Evolutionary conservation across 306 rosid genomes (phyloP).

Genomic region (Aeschynomene evenia): DNA sequence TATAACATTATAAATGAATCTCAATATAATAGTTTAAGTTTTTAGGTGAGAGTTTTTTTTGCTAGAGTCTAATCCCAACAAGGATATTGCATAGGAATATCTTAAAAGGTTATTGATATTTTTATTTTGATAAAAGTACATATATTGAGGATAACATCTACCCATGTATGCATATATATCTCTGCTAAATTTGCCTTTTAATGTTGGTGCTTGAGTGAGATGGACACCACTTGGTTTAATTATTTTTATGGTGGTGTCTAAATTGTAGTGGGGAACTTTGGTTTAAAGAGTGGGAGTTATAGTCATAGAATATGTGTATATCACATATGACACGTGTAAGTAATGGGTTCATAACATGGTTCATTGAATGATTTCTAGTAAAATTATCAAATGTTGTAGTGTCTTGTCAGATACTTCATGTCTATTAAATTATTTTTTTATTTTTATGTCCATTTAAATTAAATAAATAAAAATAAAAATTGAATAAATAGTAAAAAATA

Average conservation of each 20-base stretch:
- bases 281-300: background rate
- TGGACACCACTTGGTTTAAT: conserved; percentile 60
- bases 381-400: too few species aligned
- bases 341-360: background rate
- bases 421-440: too few species aligned
- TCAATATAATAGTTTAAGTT: too few species aligned
- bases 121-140: conserved; percentile 17
- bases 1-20: too few species aligned
- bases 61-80: too few species aligned
- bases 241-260: conserved; percentile 1
- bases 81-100: background rate
- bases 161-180: background rate
- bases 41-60: too few species aligned
- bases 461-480: too few species aligned
- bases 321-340: background rate
- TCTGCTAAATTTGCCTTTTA: background rate
- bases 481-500: too few species aligned
- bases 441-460: too few species aligned
- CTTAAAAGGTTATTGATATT: background rate
- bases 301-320: background rate
- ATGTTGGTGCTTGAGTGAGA: conserved; percentile 55
- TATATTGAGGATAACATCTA: conserved; percentile 6
- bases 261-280: conserved; percentile 8
- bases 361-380: background rate
- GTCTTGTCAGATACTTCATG: too few species aligned